A percentile compares a stretch with the other conserved stretches of the same genome.
These are phyloP conservation scores for Stereocaulon alpinum DNA, from an alignment of 495 filamentous ascomycete genomes.

Conservation along the genomic window DNA sequence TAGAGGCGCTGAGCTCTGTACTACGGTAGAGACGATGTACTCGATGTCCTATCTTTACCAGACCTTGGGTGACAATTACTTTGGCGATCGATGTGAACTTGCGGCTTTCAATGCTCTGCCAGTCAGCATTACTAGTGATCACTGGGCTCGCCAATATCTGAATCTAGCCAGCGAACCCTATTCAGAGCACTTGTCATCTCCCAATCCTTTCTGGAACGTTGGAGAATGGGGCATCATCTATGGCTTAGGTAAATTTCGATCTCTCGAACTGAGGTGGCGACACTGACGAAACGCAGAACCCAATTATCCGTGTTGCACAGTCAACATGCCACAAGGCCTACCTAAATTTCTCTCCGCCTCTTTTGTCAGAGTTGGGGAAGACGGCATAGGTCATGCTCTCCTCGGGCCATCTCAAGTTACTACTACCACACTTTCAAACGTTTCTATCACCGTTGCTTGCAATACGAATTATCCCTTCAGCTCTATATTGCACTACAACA, in stretches of 20 bases:
- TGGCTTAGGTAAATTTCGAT: conserved; percentile 29
- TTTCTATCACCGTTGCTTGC: conserved; percentile 25
- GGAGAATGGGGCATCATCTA: conserved; percentile 35
- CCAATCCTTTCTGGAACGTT: conserved; percentile 42
- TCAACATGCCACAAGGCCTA: conserved; percentile 52
- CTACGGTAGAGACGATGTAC: conserved; percentile 35
- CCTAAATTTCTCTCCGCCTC: conserved; percentile 44
- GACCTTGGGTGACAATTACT: conserved; percentile 35
- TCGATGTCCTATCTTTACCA: conserved; percentile 36
- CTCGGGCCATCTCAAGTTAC: conserved; percentile 24
- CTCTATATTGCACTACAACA: conserved; percentile 36
- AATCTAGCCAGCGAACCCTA: conserved; percentile 47
- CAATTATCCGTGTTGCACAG: conserved; percentile 49
- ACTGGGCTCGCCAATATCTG: conserved; percentile 55
- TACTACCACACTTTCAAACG: conserved; percentile 18
- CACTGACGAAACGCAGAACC: conserved; percentile 22
- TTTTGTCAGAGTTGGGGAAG: conserved; percentile 22
- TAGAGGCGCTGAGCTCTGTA: conserved; percentile 35
- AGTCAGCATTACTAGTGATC: conserved; percentile 43
- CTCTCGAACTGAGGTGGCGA: conserved; percentile 7
- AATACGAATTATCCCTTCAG: conserved; percentile 46
- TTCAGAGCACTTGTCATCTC: conserved; percentile 32
- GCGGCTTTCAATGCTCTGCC: conserved; percentile 53
- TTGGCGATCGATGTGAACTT: conserved; percentile 47
- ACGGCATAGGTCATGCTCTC: conserved; percentile 21